phyloP scores from a whole-genome alignment of 2,329 filamentous ascomycete genomes.

The Aspergillus latus region DNA sequence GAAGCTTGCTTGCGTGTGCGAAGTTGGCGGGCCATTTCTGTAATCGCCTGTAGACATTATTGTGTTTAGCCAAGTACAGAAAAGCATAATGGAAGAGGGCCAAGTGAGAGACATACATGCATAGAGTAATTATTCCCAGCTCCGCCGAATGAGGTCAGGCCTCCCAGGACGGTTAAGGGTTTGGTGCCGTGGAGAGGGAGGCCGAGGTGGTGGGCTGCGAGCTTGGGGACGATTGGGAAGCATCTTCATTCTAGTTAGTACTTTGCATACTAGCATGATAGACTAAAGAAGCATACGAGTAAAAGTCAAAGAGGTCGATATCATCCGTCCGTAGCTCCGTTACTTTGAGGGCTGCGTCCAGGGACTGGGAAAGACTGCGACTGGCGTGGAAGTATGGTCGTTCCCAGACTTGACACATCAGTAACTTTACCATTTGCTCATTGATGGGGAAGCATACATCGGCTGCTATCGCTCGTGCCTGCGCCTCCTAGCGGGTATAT shows the following conservation, averaged over 20 bases:
- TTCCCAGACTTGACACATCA: constrained; percentile 57
- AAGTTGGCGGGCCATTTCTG: constrained; percentile 53
- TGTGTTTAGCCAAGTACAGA: neutral
- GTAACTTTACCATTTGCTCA: neutral
- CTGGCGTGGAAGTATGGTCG: constrained; percentile 59
- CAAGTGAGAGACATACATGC: constrained; percentile 50
- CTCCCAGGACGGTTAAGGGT: constrained; percentile 62
- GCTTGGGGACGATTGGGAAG: constrained; percentile 68
- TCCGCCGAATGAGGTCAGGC: constrained; percentile 67
- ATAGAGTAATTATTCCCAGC: constrained; percentile 71
- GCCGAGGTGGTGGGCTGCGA: constrained; percentile 61
- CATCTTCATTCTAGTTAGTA: constrained; percentile 47
- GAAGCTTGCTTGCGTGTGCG: neutral
- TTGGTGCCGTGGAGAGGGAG: constrained; percentile 52
- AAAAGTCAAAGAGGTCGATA: constrained; percentile 64
- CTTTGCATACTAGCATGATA: neutral
- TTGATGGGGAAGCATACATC: constrained; percentile 47
- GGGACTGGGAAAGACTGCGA: constrained; percentile 57
- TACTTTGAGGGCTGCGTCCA: constrained; percentile 54
- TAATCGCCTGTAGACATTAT: constrained; percentile 44
- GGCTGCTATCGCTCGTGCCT: constrained; percentile 57
- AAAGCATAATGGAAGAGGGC: constrained; percentile 17
- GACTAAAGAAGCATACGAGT: constrained; percentile 49
- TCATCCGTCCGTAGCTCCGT: constrained; percentile 52
- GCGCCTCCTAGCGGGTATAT: constrained; percentile 65